Evolutionary conservation across 2,329 filamentous ascomycete genomes (phyloP).

Genomic region (Penicillium sp.): DNA sequence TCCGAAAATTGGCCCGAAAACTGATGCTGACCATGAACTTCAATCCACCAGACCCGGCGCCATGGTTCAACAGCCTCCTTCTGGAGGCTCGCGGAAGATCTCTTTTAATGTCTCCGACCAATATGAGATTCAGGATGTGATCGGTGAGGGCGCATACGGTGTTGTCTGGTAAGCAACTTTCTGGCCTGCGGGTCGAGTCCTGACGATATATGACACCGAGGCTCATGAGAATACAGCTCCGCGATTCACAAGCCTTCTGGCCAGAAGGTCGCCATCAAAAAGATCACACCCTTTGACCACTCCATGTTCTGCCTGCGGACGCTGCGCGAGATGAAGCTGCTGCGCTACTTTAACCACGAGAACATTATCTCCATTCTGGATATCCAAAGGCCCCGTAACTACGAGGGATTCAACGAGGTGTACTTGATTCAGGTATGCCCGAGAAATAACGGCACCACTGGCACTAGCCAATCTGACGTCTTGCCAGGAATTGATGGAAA

Average conservation of each 20-base stretch:
- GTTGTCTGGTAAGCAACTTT: slow-evolving; percentile 79
- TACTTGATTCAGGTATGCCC: slow-evolving; percentile 88
- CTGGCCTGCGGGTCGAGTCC: not conserved
- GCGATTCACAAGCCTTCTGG: slow-evolving; percentile 97
- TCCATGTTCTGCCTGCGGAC: slow-evolving; percentile 98
- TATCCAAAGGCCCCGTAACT: slow-evolving; percentile 96
- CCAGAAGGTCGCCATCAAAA: slow-evolving; percentile 99
- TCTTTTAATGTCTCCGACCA: slow-evolving; percentile 99
- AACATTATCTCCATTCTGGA: slow-evolving; percentile 99
- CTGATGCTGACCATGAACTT: slow-evolving; percentile 14
- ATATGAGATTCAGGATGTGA: slow-evolving; percentile 99
- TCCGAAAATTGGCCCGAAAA: not conserved
- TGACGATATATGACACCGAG: not conserved
- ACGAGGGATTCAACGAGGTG: slow-evolving; percentile 94
- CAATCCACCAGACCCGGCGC: slow-evolving; percentile 10
- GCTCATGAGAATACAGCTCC: slow-evolving; percentile 60
- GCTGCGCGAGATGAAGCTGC: slow-evolving; percentile 96
- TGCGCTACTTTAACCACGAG: slow-evolving; percentile 99
- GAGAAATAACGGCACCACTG: not conserved
- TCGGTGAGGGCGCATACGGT: slow-evolving; percentile 96
- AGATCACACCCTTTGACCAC: slow-evolving; percentile 98
- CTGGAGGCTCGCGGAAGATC: slow-evolving; percentile 77
- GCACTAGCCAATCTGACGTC: not conserved
- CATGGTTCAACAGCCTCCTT: slow-evolving; percentile 48
- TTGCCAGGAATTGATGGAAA: slow-evolving; percentile 92